Base-by-base conservation (phyloP, 495 filamentous ascomycete genomes). In the Cercophora newfieldiana region DNA sequence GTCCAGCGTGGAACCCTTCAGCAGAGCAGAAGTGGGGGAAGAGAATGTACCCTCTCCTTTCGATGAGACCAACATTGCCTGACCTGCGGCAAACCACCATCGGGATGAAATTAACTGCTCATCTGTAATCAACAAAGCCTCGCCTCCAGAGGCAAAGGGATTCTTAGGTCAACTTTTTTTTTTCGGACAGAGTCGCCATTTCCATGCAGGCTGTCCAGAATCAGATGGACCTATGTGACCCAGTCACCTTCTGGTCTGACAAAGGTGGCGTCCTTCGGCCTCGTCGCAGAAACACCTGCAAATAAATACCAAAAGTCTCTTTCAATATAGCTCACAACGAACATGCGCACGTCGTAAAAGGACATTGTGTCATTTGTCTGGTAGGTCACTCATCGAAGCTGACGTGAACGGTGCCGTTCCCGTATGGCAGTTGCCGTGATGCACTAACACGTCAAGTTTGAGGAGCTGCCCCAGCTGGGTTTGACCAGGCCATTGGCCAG, bases 371-470 rank as follows among this genome's bases (percentile, higher is more conserved):
- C 37, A 47, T 47, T 30, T 14, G 10, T 57, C 14, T n/a, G n/a
- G n/a, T n/a, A n/a, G n/a, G 54, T 26, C n/a, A 10, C 4, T n/a
- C 21, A 57, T 44, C 29, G 31, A 14, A 24, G 56, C 18, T 31
- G 57, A 24, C 57, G 19, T 25, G 57, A 28, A 57, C 54, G 28
- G n/a, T 25, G 54, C 26, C 28, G 54, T n/a, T 60, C 19, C 28
- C 24, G 21, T n/a, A 30, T 30, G 44, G 50, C 61, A 54, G 61
- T 31, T 63, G 61, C 49, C 49, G 61, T n/a, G 30, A 48, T 25
- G 50, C 48, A 63, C 50, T 63, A 31, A 54, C 48, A 63, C 61
- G 61, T 54, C 49, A 37, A 37, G 33, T 24, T 59, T 57, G 8
- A 33, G 33, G 58, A 47, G 58, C 31, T 8, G 33, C 22, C 10